phyloP scores from a whole-genome alignment of 306 rosid species.

The Biancaea sappan region DNA sequence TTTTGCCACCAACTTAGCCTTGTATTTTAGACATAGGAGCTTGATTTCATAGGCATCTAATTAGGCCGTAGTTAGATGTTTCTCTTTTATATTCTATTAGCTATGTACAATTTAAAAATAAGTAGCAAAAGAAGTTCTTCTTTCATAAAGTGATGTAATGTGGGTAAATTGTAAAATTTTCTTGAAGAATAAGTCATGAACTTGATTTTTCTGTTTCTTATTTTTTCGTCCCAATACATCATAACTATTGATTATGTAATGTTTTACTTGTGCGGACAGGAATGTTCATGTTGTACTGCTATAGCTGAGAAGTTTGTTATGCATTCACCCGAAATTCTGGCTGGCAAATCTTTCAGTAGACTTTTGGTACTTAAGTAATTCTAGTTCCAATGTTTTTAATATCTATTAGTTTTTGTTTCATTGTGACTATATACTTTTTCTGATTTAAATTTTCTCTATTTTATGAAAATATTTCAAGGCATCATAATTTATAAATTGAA shows the following conservation, averaged over 20 bases:
- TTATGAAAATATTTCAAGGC: background rate
- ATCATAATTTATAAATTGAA: background rate
- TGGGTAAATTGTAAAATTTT: background rate
- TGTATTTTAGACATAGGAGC: too few species aligned
- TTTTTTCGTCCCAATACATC: background rate
- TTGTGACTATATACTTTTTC: background rate
- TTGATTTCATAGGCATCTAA: too few species aligned
- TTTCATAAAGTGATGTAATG: background rate
- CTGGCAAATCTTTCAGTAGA: conserved; percentile 73
- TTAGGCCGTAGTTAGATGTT: background rate
- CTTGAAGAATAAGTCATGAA: background rate
- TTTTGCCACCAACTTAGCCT: too few species aligned
- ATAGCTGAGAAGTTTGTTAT: conserved; percentile 68
- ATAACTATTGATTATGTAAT: background rate
- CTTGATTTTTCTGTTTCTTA: background rate
- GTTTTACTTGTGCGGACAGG: conserved; percentile 51
- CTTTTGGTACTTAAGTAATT: conserved; percentile 60
- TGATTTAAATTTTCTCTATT: conserved; percentile 1
- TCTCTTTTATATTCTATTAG: background rate
- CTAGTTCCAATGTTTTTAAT: conserved; percentile 12
- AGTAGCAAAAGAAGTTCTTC: background rate
- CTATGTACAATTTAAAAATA: background rate
- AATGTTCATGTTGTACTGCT: conserved; percentile 66
- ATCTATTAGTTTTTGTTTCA: background rate
- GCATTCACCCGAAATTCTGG: conserved; percentile 66